These are phyloP conservation scores for Suhomyces maxii DNA, from an alignment of 1,139 yeast species.

Conservation along the genomic window DNA sequence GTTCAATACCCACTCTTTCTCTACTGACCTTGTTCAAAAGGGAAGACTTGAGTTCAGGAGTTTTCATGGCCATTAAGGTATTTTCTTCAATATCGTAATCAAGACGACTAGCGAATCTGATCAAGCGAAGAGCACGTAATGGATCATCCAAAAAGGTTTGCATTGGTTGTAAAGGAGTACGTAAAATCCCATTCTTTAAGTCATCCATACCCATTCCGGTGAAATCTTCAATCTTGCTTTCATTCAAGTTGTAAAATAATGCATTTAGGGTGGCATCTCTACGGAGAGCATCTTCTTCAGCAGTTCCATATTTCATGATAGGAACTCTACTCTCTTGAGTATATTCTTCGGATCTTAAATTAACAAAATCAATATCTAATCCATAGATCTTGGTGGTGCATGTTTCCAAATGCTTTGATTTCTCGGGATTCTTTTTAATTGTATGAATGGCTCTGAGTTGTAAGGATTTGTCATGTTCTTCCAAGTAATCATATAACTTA, in stretches of 20 bases:
- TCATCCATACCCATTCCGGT: conserved; percentile 77
- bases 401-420: conserved; percentile 93
- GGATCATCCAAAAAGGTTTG: conserved; percentile 94
- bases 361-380: conserved; percentile 87
- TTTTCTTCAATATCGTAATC: conserved; percentile 62
- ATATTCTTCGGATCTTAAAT: conserved; percentile 83
- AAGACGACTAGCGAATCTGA: conserved; percentile 83
- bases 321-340: conserved; percentile 85
- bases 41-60: conserved; percentile 55
- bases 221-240: conserved; percentile 73
- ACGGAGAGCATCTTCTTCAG: conserved; percentile 86
- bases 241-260: conserved; percentile 76
- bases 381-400: conserved; percentile 87
- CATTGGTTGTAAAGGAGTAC: conserved; percentile 85
- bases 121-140: conserved; percentile 75
- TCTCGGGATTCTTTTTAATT: conserved; percentile 89
- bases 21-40: conserved; percentile 76
- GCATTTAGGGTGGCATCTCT: conserved; percentile 96
- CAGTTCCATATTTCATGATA: conserved; percentile 74
- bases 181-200: conserved; percentile 62
- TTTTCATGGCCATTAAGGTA: conserved; percentile 67
- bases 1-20: conserved; percentile 87
- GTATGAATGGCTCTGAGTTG: conserved; percentile 64
- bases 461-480: conserved; percentile 38
- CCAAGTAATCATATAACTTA: conserved; percentile 57